These are phyloP conservation scores for Suhomyces chickasaworum DNA, from an alignment of 1,139 yeast species.

Conservation along the genomic window DNA sequence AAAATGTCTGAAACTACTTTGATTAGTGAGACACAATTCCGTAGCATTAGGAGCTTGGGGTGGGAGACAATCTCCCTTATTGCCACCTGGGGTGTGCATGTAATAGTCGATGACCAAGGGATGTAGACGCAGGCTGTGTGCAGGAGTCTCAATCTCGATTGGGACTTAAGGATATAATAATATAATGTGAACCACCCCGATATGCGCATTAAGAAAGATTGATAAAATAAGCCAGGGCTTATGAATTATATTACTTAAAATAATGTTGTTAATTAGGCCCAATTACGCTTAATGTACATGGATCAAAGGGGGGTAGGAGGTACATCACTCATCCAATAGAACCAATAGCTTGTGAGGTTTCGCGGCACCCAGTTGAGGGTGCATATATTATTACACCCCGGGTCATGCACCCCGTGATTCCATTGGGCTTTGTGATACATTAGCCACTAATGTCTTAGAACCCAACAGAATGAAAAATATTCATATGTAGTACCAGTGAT, in stretches of 20 bases:
- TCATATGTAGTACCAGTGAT: background rate
- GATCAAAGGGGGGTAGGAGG: too few species aligned
- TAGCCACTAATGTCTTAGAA: conserved; percentile 2
- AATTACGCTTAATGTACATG: too few species aligned
- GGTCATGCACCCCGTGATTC: background rate
- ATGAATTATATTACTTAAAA: too few species aligned
- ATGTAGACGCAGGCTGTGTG: background rate
- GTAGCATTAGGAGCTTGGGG: conserved; percentile 1
- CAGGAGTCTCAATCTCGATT: background rate
- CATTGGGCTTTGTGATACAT: background rate
- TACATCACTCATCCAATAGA: too few species aligned
- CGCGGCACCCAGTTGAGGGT: conserved; percentile 1
- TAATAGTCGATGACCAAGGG: background rate
- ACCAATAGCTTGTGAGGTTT: too few species aligned
- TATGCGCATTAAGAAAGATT: background rate
- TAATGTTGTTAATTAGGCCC: too few species aligned
- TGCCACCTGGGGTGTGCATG: background rate
- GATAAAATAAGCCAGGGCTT: background rate
- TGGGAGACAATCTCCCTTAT: background rate
- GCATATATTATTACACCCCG: background rate
- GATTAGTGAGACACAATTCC: background rate
- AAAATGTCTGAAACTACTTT: background rate
- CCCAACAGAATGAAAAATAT: background rate
- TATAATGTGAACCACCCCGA: background rate
- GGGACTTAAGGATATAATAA: background rate